phyloP scores from a whole-genome alignment of 305 asterid species.

The Fraxinus angustifolia region DNA sequence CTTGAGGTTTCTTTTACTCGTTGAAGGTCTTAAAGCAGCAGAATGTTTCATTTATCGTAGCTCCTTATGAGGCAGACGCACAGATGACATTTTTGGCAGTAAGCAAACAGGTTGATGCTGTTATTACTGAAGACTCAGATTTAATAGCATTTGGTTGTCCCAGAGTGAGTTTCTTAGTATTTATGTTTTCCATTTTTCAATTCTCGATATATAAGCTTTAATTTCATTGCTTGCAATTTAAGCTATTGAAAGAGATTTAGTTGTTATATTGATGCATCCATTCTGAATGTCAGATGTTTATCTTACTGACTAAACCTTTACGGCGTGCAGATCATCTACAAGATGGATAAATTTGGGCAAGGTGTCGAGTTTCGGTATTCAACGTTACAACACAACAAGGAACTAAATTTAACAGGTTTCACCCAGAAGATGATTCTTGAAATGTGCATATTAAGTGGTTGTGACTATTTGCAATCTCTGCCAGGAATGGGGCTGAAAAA shows the following conservation, averaged over 20 bases:
- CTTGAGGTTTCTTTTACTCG: conserved; percentile 12
- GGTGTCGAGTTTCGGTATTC: conserved; percentile 74
- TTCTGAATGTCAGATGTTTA: neutral
- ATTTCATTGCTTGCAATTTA: neutral
- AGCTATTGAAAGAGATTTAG: neutral
- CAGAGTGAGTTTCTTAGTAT: conserved; percentile 55
- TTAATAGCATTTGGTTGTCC: conserved; percentile 92
- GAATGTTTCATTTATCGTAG: conserved; percentile 70
- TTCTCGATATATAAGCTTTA: neutral
- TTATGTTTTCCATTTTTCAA: neutral
- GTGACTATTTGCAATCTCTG: conserved; percentile 87
- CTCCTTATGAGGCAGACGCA: conserved; percentile 99
- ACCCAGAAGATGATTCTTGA: conserved; percentile 86
- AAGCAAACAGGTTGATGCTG: conserved; percentile 78
- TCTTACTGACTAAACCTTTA: conserved; percentile 23
- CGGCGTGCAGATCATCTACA: conserved; percentile 72
- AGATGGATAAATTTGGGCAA: conserved; percentile 98
- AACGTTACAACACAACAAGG: conserved; percentile 67
- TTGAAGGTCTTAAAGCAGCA: conserved; percentile 70
- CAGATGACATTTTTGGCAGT: conserved; percentile 88
- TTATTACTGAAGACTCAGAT: conserved; percentile 95
- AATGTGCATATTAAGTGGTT: conserved; percentile 96
- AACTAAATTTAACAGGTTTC: conserved; percentile 67
- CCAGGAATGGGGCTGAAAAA: conserved; percentile 97
- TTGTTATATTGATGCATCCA: neutral